Percentiles rank a stretch among this genome's conserved stretches.
Conservation (phyloP, 768 basidiomycete species). For the Collybia mongolica region DNA sequence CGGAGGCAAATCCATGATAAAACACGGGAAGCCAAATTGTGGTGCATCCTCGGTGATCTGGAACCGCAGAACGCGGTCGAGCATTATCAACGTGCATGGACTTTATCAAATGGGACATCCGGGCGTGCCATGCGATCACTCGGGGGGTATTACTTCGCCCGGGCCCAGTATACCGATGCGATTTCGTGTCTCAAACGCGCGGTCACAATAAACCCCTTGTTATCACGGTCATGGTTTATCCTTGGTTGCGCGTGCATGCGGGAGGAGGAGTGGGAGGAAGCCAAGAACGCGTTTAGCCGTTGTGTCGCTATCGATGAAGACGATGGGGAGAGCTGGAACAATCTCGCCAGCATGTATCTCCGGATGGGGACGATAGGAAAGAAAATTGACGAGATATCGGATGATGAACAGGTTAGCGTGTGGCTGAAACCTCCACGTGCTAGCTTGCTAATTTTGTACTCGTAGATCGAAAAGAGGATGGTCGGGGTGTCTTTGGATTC, state of each 20-base stretch:
- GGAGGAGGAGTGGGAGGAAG: slow-evolving; percentile 82
- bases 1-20: slow-evolving; percentile 51
- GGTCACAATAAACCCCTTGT: slow-evolving; percentile 85
- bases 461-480: background rate
- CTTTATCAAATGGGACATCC: slow-evolving; percentile 73
- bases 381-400: slow-evolving; percentile 18
- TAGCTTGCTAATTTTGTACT: background rate
- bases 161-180: slow-evolving; percentile 60
- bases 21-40: slow-evolving; percentile 84
- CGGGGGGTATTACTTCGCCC: slow-evolving; percentile 79
- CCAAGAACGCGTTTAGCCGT: slow-evolving; percentile 77
- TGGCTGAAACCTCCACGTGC: slow-evolving; percentile 4
- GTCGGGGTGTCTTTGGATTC: background rate
- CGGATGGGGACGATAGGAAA: slow-evolving; percentile 57
- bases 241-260: slow-evolving; percentile 90
- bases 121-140: slow-evolving; percentile 91
- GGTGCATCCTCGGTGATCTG: slow-evolving; percentile 94
- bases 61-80: slow-evolving; percentile 66
- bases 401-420: slow-evolving; percentile 26
- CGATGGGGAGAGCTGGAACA: slow-evolving; percentile 98
- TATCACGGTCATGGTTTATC: slow-evolving; percentile 91
- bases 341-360: slow-evolving; percentile 92
- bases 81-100: slow-evolving; percentile 87
- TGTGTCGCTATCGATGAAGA: slow-evolving; percentile 94
- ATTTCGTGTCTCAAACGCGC: slow-evolving; percentile 69